These are phyloP conservation scores for Euphorbia schlechtendalii DNA, from an alignment of 441 rosid species.

Conservation along the genomic window DNA sequence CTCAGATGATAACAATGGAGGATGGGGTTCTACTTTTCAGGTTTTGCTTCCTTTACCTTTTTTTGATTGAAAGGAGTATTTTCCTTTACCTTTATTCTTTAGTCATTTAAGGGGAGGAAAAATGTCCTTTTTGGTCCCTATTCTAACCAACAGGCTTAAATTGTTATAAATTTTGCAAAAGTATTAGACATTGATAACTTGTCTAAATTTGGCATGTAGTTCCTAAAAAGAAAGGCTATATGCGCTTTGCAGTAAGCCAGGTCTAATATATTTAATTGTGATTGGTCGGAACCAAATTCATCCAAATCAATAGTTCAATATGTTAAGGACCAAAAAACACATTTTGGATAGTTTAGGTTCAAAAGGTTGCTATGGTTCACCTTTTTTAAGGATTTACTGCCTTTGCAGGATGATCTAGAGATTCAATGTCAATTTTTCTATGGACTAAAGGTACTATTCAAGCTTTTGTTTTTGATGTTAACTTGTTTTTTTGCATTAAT, in stretches of 20 bases:
- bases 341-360: not conserved
- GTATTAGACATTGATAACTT: too few relatives aligned
- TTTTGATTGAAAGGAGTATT: too few relatives aligned
- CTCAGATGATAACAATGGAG: slow-evolving; percentile 35
- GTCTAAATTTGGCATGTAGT: too few relatives aligned
- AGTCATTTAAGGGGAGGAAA: not conserved
- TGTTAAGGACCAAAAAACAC: not conserved
- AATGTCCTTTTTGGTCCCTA: not conserved
- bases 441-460: slow-evolving; percentile 46
- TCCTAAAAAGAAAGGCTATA: too few relatives aligned
- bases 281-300: too few relatives aligned
- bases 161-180: too few relatives aligned
- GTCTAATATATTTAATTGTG: too few relatives aligned
- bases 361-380: not conserved
- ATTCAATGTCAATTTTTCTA: slow-evolving; percentile 32
- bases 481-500: not conserved
- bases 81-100: too few relatives aligned
- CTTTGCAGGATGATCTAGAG: slow-evolving; percentile 36
- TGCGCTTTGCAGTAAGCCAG: too few relatives aligned
- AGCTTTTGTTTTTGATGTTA: not conserved
- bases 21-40: slow-evolving; percentile 30
- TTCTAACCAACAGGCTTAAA: not conserved
- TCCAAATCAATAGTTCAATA: too few relatives aligned
- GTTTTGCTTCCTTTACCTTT: slow-evolving; percentile 24
- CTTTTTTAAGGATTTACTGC: slow-evolving; percentile 5